Percentiles rank a stretch among this genome's conserved stretches.
phyloP scores from a whole-genome alignment of 345 rosid genomes.

The Dipteronia sinensis region DNA sequence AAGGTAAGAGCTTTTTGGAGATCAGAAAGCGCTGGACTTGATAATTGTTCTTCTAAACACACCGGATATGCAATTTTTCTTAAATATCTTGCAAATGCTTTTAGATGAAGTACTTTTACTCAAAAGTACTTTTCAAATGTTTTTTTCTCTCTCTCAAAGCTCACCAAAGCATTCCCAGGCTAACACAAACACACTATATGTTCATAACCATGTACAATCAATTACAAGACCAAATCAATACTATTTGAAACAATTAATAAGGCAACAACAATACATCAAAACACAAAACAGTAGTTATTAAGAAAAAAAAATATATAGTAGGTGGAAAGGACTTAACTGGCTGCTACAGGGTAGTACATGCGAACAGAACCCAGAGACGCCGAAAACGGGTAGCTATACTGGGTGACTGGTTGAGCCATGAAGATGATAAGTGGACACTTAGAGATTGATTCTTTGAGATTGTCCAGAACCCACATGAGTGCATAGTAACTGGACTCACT shows the following conservation, averaged over 20 bases:
- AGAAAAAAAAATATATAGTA: no score
- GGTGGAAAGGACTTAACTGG: background rate
- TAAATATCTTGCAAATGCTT: background rate
- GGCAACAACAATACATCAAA: no score
- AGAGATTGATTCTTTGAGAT: slow-evolving; percentile 36
- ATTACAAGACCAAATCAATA: background rate
- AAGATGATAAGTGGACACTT: slow-evolving; percentile 34
- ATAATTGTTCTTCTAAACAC: no score
- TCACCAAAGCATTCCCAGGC: background rate
- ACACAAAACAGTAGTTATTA: no score
- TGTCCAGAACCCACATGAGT: slow-evolving; percentile 50
- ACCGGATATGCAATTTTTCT: no score
- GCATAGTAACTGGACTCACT: slow-evolving; percentile 55
- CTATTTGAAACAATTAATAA: background rate
- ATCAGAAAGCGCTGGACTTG: no score
- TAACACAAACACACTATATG: background rate
- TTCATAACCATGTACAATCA: background rate
- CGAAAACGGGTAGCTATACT: slow-evolving; percentile 18
- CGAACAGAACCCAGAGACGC: slow-evolving; percentile 48
- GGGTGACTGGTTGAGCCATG: slow-evolving; percentile 48
- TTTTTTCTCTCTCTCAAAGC: background rate
- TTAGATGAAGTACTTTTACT: background rate
- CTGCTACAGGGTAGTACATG: slow-evolving; percentile 33
- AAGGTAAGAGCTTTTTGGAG: no score
- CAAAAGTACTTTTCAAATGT: background rate